Conservation (phyloP, 352 stramenopile species). For the Pythium guiyangense region DNA sequence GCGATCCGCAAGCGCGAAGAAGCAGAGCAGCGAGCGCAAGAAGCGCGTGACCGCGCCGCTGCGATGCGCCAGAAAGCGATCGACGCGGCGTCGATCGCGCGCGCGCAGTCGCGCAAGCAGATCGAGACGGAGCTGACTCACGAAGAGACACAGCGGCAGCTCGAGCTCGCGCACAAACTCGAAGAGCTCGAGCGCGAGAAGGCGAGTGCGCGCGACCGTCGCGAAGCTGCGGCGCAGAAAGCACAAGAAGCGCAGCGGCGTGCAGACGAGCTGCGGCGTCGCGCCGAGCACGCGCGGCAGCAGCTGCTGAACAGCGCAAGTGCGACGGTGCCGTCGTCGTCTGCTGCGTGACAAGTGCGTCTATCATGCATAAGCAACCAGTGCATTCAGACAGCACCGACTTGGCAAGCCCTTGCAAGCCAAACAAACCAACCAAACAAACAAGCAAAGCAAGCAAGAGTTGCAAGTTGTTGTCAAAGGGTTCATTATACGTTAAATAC, state of each 20-base stretch:
- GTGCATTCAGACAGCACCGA: too few relatives aligned
- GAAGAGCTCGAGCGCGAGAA: constrained; percentile 51
- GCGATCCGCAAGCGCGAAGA: constrained; percentile 59
- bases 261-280: constrained; percentile 44
- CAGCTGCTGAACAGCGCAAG: constrained; percentile 9
- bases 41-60: constrained; percentile 53
- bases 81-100: constrained; percentile 61
- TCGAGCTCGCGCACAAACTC: constrained; percentile 34
- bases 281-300: constrained; percentile 45
- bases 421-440: too few relatives aligned
- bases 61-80: constrained; percentile 59
- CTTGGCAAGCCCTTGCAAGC: neutral
- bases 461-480: too few relatives aligned
- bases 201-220: constrained; percentile 27
- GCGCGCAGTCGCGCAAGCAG: constrained; percentile 52
- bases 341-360: neutral
- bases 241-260: constrained; percentile 47
- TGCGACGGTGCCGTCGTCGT: neutral
- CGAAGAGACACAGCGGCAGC: constrained; percentile 53
- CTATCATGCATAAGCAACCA: neutral
- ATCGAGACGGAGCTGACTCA: constrained; percentile 59
- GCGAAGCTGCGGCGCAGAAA: constrained; percentile 44
- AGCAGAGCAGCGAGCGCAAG: constrained; percentile 56
- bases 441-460: too few relatives aligned
- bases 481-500: neutral